Base-by-base conservation (phyloP, 768 basidiomycete genomes). In the Boletus barrowsii region DNA sequence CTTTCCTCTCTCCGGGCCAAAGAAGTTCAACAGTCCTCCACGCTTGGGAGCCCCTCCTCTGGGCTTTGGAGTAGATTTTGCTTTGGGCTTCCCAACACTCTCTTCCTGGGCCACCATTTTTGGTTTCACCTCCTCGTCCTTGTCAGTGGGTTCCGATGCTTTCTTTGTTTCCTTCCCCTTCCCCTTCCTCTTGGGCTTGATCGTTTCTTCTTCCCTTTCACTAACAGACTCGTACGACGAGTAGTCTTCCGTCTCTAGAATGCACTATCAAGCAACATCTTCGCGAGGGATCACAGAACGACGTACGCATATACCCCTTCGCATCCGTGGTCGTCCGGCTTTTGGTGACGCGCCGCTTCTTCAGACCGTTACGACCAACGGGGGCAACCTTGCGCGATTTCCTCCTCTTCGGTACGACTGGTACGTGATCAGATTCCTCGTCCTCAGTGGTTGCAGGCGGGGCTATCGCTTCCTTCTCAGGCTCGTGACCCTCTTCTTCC, bases 171-270 rank as follows among this genome's bases (percentile, higher is more conserved):
- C 58, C 36, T 36, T 66, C 17, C 6, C 37, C 35, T 62, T 66
- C 1, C 54, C 55, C 51, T 61, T 67, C 2, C 47, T 50, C 47
- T 51, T 62, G 14, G 50, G 49, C 40, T 65, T 72, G 11, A 57
- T 53, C 55, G 58, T 55, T 32, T 58, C 55, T 26, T 67, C 76
- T 3, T 69, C 72, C 14, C 71, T 82, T 29, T 84, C 78, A 53
- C 83, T 87, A 9, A 87, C 86, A 10, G 88, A 90, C 69, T 93
- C 90, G 63, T 88, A 92, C 17, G 82, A 83, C 8, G 88, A 88
- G 65, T 88, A 87, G 65, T 92, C 90, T 64, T 89, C 86, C 36
- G 79, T 85, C 15, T 81, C 90, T 92, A 58, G 1, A 48, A 42
- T 10, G 39, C 26, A 18, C 10, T 44, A 49, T 59, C 22, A 33